Evolutionary conservation across 768 basidiomycete genomes (phyloP), one percentile per base, ranked within the genome.

Genomic region (Cantharellus cinnabarinus): DNA sequence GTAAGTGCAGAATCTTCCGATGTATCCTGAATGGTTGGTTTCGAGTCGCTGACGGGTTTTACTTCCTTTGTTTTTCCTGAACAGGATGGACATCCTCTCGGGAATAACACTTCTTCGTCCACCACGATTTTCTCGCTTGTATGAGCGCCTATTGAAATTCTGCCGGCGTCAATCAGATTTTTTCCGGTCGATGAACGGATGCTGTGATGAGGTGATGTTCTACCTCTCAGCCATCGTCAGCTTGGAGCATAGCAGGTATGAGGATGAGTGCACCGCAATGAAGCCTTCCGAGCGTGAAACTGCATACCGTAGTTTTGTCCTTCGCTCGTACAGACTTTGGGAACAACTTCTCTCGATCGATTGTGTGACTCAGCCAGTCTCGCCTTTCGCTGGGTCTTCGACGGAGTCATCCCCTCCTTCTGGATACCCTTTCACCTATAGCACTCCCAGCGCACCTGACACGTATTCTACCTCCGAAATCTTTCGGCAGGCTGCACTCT

Each of bases 401-500:
- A 48, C 1, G 44, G 29, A 29, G 10, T 48, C 44, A 1, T 48
- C 44, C 44, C 44, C 44, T 48, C 44, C 10, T 48, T 7, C 15
- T 35, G 10, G 1, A 34, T 35, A 7, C 15, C 10, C 7, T 35
- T 35, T 34, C 7, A 10, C 52, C 7, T 35, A 35, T 54, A 2
- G 10, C 52, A 7, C 10, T 10, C 37, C 10, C 52, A 35, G 1
- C 52, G 1, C 2, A 1, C 10, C 52, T 1, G 52, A 35, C 7
- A 7, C 1, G 10, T 38, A 14, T 39, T 5, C 14, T 10, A 42
- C 56, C 1, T 40, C 35, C 40, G 56, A 57, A 14, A 73, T 74
- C 62, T 90, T 89, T 75, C 81, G 85, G 58, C 75, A 81, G 4
- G 79, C 85, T 55, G 79, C 87, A 20, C 74, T 75, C 53, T 76